Evolutionary conservation across 345 rosid genomes (phyloP).

Genomic region (sweet orange (Citrus sinensis)): DNA sequence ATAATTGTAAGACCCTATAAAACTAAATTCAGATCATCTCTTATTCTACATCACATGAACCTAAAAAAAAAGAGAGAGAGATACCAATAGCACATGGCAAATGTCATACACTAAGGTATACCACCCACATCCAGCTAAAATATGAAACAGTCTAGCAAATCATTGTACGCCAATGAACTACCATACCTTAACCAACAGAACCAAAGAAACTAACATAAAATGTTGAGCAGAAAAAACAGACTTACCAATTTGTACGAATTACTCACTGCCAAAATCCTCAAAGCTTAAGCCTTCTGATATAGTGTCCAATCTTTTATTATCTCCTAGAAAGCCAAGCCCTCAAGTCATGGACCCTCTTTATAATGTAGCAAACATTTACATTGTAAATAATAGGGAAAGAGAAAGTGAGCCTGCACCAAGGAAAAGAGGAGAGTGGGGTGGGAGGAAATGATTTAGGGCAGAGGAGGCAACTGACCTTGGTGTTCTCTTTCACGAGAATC

Average conservation of each 20-base stretch:
- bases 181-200: not conserved
- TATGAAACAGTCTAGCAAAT: not conserved
- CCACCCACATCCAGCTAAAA: not conserved
- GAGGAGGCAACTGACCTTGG: constrained; percentile 39
- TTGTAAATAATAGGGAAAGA: not conserved
- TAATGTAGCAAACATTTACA: not conserved
- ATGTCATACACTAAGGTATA: not conserved
- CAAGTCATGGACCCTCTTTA: constrained; percentile 12
- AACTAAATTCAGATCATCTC: not conserved
- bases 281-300: constrained; percentile 89
- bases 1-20: not conserved
- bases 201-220: not conserved
- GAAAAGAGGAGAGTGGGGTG: not conserved
- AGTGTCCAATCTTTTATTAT: constrained; percentile 71
- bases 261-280: constrained; percentile 72
- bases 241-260: constrained; percentile 23
- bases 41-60: not conserved
- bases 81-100: not conserved
- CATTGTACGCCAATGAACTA: not conserved
- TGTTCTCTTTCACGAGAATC: constrained; percentile 68
- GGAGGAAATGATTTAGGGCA: not conserved
- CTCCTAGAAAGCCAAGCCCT: constrained; percentile 46
- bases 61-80: too few relatives aligned
- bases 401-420: not conserved
- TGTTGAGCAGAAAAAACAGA: not conserved